Evolutionary conservation across 805 yeast species (phyloP), one percentile per base, ranked within the genome.

Genomic region (Kodamaea fukazawae): DNA sequence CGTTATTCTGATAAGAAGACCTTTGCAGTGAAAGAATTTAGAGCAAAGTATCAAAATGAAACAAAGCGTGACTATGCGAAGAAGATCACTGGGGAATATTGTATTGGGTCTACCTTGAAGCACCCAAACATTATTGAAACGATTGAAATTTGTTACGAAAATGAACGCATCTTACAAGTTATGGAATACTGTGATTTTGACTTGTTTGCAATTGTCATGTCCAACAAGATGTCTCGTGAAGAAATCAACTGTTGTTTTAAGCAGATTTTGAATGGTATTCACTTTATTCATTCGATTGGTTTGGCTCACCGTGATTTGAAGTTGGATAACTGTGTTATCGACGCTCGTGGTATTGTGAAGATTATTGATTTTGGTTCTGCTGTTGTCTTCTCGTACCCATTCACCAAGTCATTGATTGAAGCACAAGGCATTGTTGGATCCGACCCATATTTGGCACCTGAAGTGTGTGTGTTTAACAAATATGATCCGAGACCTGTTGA

Each of bases 141-240:
- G 1, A 79, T 90, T 38, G 97, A 90, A 57, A 88, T 90, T 38
- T 83, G 90, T 33, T 88, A 87, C 61, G 97, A 90, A 54, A 80
- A 83, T 49, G 93, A 86, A 46, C 73, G 91, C 41, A 83, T 88
- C 43, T 79, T 84, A 51, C 96, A 90, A 63, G 90, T 90, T 34
- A 85, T 90, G 95, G 97, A 90, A 57, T 90, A 87, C 61, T 89
- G 96, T 60, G 96, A 90, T 50, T 89, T 76, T 58, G 97, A 90
- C 59, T 70, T 90, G 49, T 90, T 90, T 63, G 96, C 96, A 8
- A 86, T 90, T 42, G 96, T 90, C 23, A 89, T 90, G 96, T 81
- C 90, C 38, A 87, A 88, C 51, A 84, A 86, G 53, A 90, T 90
- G 97, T 63, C 82, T 1, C 65, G 73, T 36, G 79, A 73, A 32